phyloP scores from a whole-genome alignment of 108 stramenopile species.

The Discostella pseudostelligera region DNA sequence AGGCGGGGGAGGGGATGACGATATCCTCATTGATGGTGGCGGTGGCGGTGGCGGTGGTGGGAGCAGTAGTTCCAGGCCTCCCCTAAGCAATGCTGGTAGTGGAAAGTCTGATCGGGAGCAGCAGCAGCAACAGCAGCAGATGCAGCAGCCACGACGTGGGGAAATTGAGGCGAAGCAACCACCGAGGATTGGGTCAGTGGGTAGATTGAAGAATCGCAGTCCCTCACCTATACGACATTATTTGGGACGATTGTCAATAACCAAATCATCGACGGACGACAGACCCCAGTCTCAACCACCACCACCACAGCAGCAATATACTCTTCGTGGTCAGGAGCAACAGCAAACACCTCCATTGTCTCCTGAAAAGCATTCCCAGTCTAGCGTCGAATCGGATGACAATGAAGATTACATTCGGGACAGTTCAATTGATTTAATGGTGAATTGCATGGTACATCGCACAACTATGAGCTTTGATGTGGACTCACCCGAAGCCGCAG shows the following conservation, averaged over 20 bases:
- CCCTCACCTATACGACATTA: too few species aligned
- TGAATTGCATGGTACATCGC: constrained; percentile 8
- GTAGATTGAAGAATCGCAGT: too few species aligned
- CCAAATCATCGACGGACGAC: too few species aligned
- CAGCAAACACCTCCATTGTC: constrained; percentile 1
- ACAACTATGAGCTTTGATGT: constrained; percentile 44
- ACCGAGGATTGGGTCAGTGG: too few species aligned
- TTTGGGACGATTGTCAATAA: too few species aligned
- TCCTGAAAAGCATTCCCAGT: constrained; percentile 1
- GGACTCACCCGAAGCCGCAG: constrained; percentile 16
- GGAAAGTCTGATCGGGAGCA: neutral
- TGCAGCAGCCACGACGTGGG: too few species aligned
- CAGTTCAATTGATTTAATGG: constrained; percentile 12
- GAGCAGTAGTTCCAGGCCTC: neutral
- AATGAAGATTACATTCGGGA: constrained; percentile 22
- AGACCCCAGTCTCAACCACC: neutral
- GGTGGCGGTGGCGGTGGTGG: neutral
- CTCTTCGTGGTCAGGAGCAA: constrained; percentile 15
- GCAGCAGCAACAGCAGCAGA: constrained; percentile 8
- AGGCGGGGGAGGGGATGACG: neutral
- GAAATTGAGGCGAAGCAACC: too few species aligned
- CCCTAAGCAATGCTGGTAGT: neutral
- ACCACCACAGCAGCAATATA: constrained; percentile 1
- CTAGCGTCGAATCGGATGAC: constrained; percentile 4
- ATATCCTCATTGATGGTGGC: neutral